Evolutionary conservation across 257 asterid genomes (phyloP).

Genomic region (Nicotiana knightiana): DNA sequence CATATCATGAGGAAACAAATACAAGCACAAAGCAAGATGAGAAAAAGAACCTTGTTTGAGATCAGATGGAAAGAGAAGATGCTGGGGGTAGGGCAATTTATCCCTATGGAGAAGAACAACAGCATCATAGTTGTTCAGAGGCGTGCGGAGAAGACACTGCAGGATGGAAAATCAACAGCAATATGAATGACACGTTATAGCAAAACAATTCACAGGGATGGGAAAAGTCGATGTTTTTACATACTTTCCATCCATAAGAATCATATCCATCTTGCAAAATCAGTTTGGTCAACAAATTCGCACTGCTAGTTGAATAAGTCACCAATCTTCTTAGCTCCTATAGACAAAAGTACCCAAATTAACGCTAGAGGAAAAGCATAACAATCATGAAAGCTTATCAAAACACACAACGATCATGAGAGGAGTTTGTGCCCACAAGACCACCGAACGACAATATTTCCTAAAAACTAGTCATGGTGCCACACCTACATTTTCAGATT

Average conservation of each 20-base stretch:
- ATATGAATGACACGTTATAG: not conserved
- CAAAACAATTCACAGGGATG: not conserved
- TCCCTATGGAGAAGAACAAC: constrained; percentile 83
- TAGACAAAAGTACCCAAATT: constrained; percentile 12
- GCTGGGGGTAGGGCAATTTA: constrained; percentile 74
- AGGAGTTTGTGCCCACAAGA: not conserved
- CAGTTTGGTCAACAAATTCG: constrained; percentile 50
- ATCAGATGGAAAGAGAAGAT: constrained; percentile 84
- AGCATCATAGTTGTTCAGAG: constrained; percentile 82
- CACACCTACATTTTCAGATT: not conserved
- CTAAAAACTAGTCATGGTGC: not conserved
- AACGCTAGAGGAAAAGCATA: not conserved
- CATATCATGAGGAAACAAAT: not conserved
- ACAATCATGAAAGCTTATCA: not conserved
- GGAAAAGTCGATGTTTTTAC: constrained; percentile 16
- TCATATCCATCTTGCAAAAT: constrained; percentile 54
- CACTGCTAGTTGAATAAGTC: constrained; percentile 85
- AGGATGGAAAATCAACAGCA: constrained; percentile 10
- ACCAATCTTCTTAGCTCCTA: constrained; percentile 82
- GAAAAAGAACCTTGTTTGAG: constrained; percentile 51
- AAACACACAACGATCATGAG: not conserved
- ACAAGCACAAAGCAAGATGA: not conserved
- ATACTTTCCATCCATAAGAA: constrained; percentile 82
- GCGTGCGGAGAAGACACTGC: constrained; percentile 98
- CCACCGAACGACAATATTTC: not conserved